Base-by-base conservation (phyloP, 371 early-diverging fungal species). In the Syncephalastrum racemosum region DNA sequence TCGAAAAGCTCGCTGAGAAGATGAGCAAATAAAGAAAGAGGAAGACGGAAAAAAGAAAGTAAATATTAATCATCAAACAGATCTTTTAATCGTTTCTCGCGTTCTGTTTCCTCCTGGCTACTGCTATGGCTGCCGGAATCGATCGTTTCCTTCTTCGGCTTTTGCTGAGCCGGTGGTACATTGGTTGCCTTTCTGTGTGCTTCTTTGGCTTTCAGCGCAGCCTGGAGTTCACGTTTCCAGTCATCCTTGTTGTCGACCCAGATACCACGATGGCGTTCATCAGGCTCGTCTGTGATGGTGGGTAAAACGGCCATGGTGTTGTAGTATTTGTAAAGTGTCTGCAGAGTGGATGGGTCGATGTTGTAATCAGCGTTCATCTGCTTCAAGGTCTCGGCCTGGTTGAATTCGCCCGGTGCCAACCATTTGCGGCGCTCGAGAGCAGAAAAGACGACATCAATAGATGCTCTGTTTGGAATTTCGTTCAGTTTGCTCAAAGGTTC, bases 221-320 rank as follows among this genome's bases (percentile, higher is more conserved):
- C 18, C 50, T 59, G 51, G 2, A 73, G 58, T 15, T 62, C 60
- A 0, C 16, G 31, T 39, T 68, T 59, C 70, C 74, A 70, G 18
- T 70, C 74, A 14, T 58, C 48, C 25, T 57, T 66, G 49, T 70
- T 60, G 7, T 60, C 59, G 0, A 73, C 72, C 78, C 78, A 77
- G 14, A 74, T 63, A 52, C 70, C 68, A 53, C 74, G 61, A n/a
- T 46, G 19, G 19, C 45, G 27, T 41, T 67, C 70, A 27, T 67
- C 66, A 25, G 70, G 66, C 45, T 68, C 70, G 18, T 67, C 73
- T 20, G 62, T n/a, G 4, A 54, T 49, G 16, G 67, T 56, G 7
- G 77, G 77, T 62, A 71, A 67, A 4, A 76, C 61, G 20, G 78
- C 70, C 57, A 77, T 67, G 19, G 66, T 68, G 41, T 70, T 72